Percentiles rank a stretch among this genome's conserved stretches.
Evolutionary conservation across 2,329 filamentous ascomycete genomes (phyloP).

Genomic region (Phaeosphaeriaceae sp.): DNA sequence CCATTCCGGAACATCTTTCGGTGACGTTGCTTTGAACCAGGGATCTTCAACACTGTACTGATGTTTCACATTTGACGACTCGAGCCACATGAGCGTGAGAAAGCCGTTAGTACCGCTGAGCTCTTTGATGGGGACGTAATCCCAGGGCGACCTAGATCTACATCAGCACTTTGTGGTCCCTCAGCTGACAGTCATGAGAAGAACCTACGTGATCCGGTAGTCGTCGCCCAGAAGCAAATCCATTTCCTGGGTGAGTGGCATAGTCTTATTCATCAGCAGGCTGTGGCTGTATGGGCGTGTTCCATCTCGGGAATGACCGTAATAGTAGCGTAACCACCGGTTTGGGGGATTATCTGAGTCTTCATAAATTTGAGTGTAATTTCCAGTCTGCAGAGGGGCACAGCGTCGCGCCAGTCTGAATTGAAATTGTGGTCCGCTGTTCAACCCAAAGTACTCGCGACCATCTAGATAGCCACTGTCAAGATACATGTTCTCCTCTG

Average conservation of each 20-base stretch:
- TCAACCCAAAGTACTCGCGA: slow-evolving; percentile 28
- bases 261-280: background rate
- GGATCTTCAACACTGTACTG: slow-evolving; percentile 7
- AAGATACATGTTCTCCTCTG: slow-evolving; percentile 12
- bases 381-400: slow-evolving; percentile 10
- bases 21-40: slow-evolving; percentile 12
- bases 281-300: background rate
- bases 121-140: background rate
- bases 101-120: background rate
- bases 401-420: slow-evolving; percentile 8
- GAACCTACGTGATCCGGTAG: background rate
- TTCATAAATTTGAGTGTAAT: background rate
- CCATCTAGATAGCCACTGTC: slow-evolving; percentile 28
- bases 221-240: background rate
- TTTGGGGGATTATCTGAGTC: background rate
- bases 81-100: background rate
- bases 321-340: background rate
- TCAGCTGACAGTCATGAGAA: background rate
- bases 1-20: background rate
- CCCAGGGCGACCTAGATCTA: background rate
- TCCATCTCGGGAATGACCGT: background rate
- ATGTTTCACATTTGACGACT: slow-evolving; percentile 1
- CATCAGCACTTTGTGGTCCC: background rate
- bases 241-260: background rate
- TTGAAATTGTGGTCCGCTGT: slow-evolving; percentile 12